Conservation (phyloP, 257 asterid genomes). For the Paulownia fortunei region DNA sequence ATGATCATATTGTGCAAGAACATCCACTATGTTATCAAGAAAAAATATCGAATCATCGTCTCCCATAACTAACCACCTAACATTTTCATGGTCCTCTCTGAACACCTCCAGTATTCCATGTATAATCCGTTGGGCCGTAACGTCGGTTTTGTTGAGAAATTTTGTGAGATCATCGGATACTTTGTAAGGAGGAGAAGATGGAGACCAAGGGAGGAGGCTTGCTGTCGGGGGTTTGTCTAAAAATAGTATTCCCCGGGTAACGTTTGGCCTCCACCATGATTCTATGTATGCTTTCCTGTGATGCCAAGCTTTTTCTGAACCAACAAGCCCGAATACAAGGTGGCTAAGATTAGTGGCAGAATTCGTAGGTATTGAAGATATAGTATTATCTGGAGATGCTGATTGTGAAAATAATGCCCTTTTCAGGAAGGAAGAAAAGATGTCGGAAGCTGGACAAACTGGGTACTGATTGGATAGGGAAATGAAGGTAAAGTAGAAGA, state of each 20-base stretch:
- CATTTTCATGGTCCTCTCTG: constrained; percentile 40
- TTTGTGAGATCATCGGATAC: constrained; percentile 42
- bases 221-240: constrained; percentile 44
- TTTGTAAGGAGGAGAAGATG: constrained; percentile 47
- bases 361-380: too few species aligned
- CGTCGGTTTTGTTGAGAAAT: constrained; percentile 31
- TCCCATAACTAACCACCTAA: constrained; percentile 73
- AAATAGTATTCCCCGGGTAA: constrained; percentile 45
- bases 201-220: constrained; percentile 55
- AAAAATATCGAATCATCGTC: constrained; percentile 65
- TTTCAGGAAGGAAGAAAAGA: constrained; percentile 27
- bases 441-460: constrained; percentile 40
- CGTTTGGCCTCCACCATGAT: constrained; percentile 60
- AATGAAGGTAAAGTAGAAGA: constrained; percentile 34
- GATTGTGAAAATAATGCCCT: not conserved
- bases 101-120: constrained; percentile 49
- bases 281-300: constrained; percentile 47
- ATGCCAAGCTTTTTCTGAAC: constrained; percentile 51
- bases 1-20: constrained; percentile 53
- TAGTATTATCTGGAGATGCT: too few species aligned
- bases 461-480: constrained; percentile 41
- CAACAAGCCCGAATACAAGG: constrained; percentile 57
- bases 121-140: constrained; percentile 48
- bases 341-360: constrained; percentile 44
- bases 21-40: constrained; percentile 47